Evolutionary conservation across 345 rosid species (phyloP).

Genomic region (Populus alba): DNA sequence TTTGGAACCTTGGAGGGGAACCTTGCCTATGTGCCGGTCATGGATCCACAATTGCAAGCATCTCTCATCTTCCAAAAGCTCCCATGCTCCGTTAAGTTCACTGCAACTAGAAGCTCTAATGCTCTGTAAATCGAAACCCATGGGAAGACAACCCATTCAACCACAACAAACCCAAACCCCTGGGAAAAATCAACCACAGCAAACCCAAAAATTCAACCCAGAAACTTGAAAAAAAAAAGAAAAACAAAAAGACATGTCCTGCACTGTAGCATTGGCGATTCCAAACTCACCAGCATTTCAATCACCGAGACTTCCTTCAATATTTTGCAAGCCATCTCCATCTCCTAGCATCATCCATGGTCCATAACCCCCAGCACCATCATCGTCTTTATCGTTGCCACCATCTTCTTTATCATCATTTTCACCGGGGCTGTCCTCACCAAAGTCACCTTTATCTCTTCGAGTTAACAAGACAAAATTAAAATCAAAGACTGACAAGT

Average conservation of each 20-base stretch:
- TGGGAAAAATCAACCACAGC: too few relatives aligned
- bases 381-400: background rate
- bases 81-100: too few relatives aligned
- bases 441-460: slow-evolving; percentile 5
- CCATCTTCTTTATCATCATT: background rate
- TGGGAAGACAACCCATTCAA: too few relatives aligned
- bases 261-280: slow-evolving; percentile 20
- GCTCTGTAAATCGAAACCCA: too few relatives aligned
- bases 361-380: slow-evolving; percentile 1
- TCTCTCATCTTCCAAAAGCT: too few relatives aligned
- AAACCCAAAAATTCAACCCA: too few relatives aligned
- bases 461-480: background rate
- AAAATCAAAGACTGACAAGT: slow-evolving; percentile 7
- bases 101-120: too few relatives aligned
- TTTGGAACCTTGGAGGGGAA: too few relatives aligned
- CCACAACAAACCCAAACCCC: too few relatives aligned
- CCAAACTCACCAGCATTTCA: slow-evolving; percentile 40
- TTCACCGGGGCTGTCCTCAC: background rate
- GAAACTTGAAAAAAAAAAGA: too few relatives aligned
- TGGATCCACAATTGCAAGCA: too few relatives aligned
- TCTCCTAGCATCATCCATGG: slow-evolving; percentile 16
- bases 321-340: slow-evolving; percentile 19
- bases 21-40: too few relatives aligned
- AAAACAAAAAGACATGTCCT: slow-evolving; percentile 18
- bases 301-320: slow-evolving; percentile 25